A percentile compares a stretch with the other conserved stretches of the same genome.
These are phyloP conservation scores for Myrmaecium sp. DNA, from an alignment of 2,329 filamentous ascomycete species.

Conservation along the genomic window DNA sequence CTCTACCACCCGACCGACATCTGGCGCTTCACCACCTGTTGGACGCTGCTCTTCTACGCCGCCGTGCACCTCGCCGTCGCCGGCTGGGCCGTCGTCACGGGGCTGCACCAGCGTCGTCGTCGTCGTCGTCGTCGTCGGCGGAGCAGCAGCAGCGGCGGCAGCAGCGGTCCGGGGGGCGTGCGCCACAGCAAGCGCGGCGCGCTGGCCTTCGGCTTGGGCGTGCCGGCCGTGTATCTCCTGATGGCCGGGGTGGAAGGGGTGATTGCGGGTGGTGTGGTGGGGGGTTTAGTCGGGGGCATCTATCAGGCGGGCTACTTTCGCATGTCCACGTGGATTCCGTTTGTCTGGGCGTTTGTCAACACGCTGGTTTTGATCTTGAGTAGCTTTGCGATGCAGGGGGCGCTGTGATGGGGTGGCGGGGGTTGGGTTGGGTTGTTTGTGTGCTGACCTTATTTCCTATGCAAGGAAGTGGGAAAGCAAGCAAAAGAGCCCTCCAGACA, in stretches of 20 bases:
- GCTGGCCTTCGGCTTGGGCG: no score
- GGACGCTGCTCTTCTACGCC: slow-evolving; percentile 68
- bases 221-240: no score
- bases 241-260: slow-evolving; percentile 4
- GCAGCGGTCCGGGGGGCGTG: slow-evolving; percentile 68
- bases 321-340: slow-evolving; percentile 91
- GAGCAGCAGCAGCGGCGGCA: slow-evolving; percentile 65
- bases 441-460: no score
- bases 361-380: slow-evolving; percentile 68
- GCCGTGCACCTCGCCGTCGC: slow-evolving; percentile 59
- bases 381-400: slow-evolving; percentile 84
- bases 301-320: slow-evolving; percentile 70
- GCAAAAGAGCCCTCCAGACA: no score
- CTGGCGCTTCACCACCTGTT: slow-evolving; percentile 74
- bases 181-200: no score
- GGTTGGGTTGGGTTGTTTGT: no score
- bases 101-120: no score
- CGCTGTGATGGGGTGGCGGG: slow-evolving; percentile 42
- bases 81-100: slow-evolving; percentile 52
- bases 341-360: slow-evolving; percentile 75
- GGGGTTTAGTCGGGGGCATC: slow-evolving; percentile 52
- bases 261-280: neutral
- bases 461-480: no score
- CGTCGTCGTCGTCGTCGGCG: slow-evolving; percentile 53
- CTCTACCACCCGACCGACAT: slow-evolving; percentile 64